Base-by-base conservation (phyloP, 208 protist genomes). In the Herpetomonas samuelpessoai region DNA sequence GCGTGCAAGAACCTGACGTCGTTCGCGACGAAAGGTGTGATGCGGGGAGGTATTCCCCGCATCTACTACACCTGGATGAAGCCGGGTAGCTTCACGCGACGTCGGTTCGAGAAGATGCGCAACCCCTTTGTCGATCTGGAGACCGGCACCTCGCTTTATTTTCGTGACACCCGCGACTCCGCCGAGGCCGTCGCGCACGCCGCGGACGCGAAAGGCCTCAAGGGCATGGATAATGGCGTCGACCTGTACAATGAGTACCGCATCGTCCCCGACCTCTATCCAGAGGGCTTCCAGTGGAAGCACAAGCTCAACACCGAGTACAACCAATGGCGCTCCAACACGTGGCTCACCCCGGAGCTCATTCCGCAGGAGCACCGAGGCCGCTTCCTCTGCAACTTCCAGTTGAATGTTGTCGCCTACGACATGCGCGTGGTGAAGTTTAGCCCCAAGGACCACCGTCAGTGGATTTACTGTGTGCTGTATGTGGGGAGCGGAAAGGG, bases 351-450 rank as follows among this genome's bases (percentile, higher is more conserved):
- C 26, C 88, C 88, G 29, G 91, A 97, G 56, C 80, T 97, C 25
- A 97, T 97, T 51, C 91, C 91, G 24, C 72, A 86, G 58, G 91
- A 97, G 74, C 91, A 97, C 76, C 86, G 91, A 10, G 91, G 91
- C 24, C 76, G 91, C 41, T 97, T 97, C 69, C 72, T 97, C 30
- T 97, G 91, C 68, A 97, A 97, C 76, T 97, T 97, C 63, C 88
- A 97, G 69, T 79, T 97, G 44, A 97, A 97, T 62, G 77, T 97
- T 51, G 88, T 93, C 22, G 84, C 88, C 12, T 94, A 92, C 71
- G 88, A 97, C 68, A 97, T 95, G 88, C 83, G 88, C 22, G 86
- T 97, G 19, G 91, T 95, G 19, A 97, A 97, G 71, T 97, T 97
- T 62, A 92, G 86, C 57, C 91, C 91, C 0, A 95, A 92, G 67